Evolutionary conservation across 2,329 filamentous ascomycete genomes (phyloP).

Genomic region (Colletotrichum echinochloae): DNA sequence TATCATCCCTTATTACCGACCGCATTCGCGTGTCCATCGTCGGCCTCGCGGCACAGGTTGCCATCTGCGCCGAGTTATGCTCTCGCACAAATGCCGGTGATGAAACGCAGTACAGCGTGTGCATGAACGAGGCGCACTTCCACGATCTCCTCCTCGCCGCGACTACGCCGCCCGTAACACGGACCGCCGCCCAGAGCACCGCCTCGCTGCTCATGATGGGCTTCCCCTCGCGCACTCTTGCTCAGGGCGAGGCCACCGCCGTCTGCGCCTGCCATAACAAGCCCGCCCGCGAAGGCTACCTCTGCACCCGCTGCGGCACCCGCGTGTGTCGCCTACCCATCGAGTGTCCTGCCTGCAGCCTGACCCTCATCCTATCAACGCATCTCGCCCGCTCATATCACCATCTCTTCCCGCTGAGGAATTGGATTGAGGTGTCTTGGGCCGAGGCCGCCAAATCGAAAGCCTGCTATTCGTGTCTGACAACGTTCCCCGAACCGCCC

Average conservation of each 20-base stretch:
- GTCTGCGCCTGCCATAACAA: constrained; percentile 93
- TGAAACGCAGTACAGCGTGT: constrained; percentile 81
- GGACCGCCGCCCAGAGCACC: constrained; percentile 69
- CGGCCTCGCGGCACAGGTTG: constrained; percentile 89
- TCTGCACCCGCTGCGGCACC: constrained; percentile 87
- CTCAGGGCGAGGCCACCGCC: constrained; percentile 72
- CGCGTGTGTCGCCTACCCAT: constrained; percentile 92
- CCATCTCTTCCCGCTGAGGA: constrained; percentile 88
- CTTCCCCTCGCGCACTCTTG: constrained; percentile 88
- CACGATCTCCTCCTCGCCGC: constrained; percentile 88
- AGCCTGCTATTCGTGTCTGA: constrained; percentile 83
- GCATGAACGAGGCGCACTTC: constrained; percentile 81
- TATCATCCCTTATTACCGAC: constrained; percentile 81
- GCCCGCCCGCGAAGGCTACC: constrained; percentile 85
- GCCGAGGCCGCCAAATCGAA: constrained; percentile 69
- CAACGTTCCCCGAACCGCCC: constrained; percentile 72
- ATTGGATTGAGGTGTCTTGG: constrained; percentile 94
- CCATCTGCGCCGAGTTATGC: constrained; percentile 91
- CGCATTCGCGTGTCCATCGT: constrained; percentile 90
- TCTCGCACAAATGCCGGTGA: constrained; percentile 88
- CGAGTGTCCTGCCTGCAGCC: constrained; percentile 89
- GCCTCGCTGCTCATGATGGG: constrained; percentile 94
- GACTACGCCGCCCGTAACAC: constrained; percentile 89
- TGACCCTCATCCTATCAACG: constrained; percentile 94
- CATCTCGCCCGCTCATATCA: constrained; percentile 94